Conservation (phyloP, 1,284 basidiomycete species). For the Meira nashicola region DNA sequence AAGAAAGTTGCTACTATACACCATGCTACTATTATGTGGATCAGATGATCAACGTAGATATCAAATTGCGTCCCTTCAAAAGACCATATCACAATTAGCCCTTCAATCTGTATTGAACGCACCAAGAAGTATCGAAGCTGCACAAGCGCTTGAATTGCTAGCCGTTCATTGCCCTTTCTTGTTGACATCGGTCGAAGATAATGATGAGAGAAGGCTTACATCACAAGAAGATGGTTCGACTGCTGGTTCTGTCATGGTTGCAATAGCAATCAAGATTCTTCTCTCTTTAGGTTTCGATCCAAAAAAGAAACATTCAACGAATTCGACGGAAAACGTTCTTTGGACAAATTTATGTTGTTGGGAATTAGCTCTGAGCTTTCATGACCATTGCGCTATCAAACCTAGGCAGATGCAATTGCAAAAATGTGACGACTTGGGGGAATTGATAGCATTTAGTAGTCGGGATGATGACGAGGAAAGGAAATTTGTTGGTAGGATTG, state of each 20-base stretch:
- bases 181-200: not conserved
- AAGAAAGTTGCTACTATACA: not conserved
- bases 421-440: no score
- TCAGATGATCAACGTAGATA: not conserved
- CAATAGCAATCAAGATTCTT: not conserved
- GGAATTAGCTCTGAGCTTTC: not conserved
- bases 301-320: not conserved
- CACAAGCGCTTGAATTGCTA: not conserved
- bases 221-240: not conserved
- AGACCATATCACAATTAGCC: not conserved
- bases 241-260: not conserved
- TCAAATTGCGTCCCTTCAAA: not conserved
- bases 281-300: not conserved
- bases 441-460: no score
- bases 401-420: no score
- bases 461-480: no score
- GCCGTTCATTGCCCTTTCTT: not conserved
- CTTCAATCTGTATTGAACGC: not conserved
- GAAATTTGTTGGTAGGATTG: no score
- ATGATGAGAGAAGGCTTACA: not conserved
- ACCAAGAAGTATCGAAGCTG: not conserved
- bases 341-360: not conserved
- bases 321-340: not conserved
- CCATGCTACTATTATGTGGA: not conserved
- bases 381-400: not conserved